A percentile compares a stretch with the other conserved stretches of the same genome.
phyloP scores from a whole-genome alignment of 768 basidiomycete species.

The Coprinopsis strossmayeri region DNA sequence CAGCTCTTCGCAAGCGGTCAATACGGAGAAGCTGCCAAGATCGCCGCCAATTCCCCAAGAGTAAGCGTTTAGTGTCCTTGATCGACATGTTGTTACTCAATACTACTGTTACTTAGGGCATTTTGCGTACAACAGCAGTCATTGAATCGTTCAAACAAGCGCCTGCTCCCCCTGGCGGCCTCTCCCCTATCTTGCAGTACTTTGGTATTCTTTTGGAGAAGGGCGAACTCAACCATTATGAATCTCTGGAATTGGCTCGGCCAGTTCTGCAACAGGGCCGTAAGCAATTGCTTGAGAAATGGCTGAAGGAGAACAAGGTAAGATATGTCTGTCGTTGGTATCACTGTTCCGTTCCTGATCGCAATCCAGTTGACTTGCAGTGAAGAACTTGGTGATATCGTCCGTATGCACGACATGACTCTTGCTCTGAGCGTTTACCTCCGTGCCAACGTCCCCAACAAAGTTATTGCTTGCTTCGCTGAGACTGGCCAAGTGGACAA shows the following conservation, averaged over 20 bases:
- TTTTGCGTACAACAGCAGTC: slow-evolving; percentile 88
- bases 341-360: neutral
- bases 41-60: slow-evolving; percentile 94
- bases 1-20: slow-evolving; percentile 84
- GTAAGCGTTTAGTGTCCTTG: slow-evolving; percentile 67
- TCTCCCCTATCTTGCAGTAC: slow-evolving; percentile 96
- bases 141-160: slow-evolving; percentile 98
- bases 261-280: slow-evolving; percentile 94
- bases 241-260: slow-evolving; percentile 91
- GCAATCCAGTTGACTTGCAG: slow-evolving; percentile 84
- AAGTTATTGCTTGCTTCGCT: slow-evolving; percentile 98
- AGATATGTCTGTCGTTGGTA: neutral
- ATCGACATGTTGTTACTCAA: too few relatives aligned
- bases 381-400: slow-evolving; percentile 97
- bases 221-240: slow-evolving; percentile 94
- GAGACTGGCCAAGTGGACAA: slow-evolving; percentile 99
- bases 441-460: slow-evolving; percentile 95
- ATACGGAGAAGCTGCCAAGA: slow-evolving; percentile 91
- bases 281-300: slow-evolving; percentile 96
- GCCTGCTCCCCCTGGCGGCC: slow-evolving; percentile 81
- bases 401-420: slow-evolving; percentile 92
- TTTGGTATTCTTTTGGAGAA: slow-evolving; percentile 98
- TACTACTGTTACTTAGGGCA: too few relatives aligned
- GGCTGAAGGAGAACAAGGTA: slow-evolving; percentile 99
- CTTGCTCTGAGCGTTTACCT: slow-evolving; percentile 96